Evolutionary conservation across 495 filamentous ascomycete species (phyloP), one percentile per base, ranked within the genome.

Genomic region (Rhypophila decipiens): DNA sequence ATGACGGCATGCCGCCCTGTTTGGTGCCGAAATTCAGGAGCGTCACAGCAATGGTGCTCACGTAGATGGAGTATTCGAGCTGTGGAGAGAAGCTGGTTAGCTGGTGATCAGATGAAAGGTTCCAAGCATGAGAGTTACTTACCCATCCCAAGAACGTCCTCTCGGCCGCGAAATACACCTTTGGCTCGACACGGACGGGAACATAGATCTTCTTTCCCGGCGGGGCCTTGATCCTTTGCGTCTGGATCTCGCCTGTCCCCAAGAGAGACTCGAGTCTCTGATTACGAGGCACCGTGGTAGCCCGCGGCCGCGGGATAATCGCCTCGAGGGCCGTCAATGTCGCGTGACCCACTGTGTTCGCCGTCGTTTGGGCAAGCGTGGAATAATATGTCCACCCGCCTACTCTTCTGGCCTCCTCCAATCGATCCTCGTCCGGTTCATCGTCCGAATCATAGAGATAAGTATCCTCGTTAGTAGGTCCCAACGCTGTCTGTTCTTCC

Each of bases 371-470:
- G 13, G 72, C 37, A 22, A 85, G 61, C 20, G 80, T 69, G 19
- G 74, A 67, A 50, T 78, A 76, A 62, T 90, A 89, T 34, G 78
- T 74, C 72, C 78, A 81, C 8, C 87, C 83, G 31, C 87, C 88
- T 24, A 86, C 70, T 21, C 80, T 69, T 15, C 80, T 75, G 10
- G 88, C 86, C 55, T 87, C 85, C 58, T 86, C 86, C 17, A 93
- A 68, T 8, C 68, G 71, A 46, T 84, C 79, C 40, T 74, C 68
- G 42, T 87, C 82, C 20, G 84, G 70, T 19, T 95, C 89, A 36
- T 89, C 85, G 34, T 96, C 90, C 1, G 89, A 95, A 56, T 98
- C 93, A 63, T 98, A 97, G 9, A 96, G 86, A 55, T 94, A 95
- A 45, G 87, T 86, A 19, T 80, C 77, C 10, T 78, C 72, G 59